These are phyloP conservation scores for Phyllosticta capitalensis DNA, from an alignment of 2,329 filamentous ascomycete species.

Conservation along the genomic window DNA sequence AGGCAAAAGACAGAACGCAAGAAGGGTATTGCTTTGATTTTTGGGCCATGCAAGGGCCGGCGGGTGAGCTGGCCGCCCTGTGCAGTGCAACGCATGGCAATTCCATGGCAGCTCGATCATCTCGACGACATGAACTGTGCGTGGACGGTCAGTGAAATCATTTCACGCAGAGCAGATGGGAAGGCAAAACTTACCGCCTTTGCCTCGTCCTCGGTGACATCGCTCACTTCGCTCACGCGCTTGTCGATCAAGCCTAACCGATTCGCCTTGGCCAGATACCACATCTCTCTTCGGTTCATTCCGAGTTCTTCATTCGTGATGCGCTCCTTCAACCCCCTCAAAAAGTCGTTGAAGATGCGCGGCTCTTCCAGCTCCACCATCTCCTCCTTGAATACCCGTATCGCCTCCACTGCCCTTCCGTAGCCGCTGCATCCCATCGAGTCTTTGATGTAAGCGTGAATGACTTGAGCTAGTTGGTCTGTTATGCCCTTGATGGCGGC, in stretches of 20 bases:
- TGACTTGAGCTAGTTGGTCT: constrained; percentile 64
- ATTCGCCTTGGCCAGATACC: constrained; percentile 60
- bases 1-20: neutral
- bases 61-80: neutral
- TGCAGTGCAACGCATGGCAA: neutral
- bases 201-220: constrained; percentile 63
- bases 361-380: constrained; percentile 68
- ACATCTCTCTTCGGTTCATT: constrained; percentile 73
- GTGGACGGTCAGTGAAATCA: neutral
- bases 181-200: constrained; percentile 18
- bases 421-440: constrained; percentile 72
- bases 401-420: constrained; percentile 61
- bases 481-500: constrained; percentile 54
- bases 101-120: neutral
- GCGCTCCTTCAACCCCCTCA: constrained; percentile 61
- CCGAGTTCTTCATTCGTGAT: constrained; percentile 60
- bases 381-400: constrained; percentile 70
- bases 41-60: neutral
- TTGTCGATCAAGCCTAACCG: constrained; percentile 65
- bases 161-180: neutral
- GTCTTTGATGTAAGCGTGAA: constrained; percentile 57
- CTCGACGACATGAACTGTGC: constrained; percentile 1
- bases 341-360: constrained; percentile 63
- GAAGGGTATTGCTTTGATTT: neutral
- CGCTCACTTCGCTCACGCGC: constrained; percentile 51